Percentiles rank a stretch among this genome's conserved stretches.
Evolutionary conservation across 306 rosid genomes (phyloP).

Genomic region (Psophocarpus tetragonolobus): DNA sequence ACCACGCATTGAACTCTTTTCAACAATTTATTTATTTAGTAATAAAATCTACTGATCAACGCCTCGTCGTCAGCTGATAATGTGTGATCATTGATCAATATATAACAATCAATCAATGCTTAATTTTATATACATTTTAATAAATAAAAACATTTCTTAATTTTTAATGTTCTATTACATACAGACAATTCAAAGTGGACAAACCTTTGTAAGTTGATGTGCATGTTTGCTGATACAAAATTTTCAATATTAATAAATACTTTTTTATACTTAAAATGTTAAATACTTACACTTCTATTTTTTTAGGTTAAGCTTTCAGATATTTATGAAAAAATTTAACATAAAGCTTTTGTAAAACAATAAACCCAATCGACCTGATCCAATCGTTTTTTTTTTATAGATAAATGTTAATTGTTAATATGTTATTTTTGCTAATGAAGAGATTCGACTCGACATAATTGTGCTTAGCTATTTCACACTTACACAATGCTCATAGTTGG

Average conservation of each 20-base stretch:
- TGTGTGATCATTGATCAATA: not conserved
- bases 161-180: no score
- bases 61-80: not conserved
- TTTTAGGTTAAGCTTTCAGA: not conserved
- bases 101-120: not conserved
- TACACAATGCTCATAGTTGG: no score
- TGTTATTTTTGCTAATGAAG: no score
- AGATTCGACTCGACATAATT: no score
- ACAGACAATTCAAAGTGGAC: no score
- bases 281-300: not conserved
- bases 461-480: no score
- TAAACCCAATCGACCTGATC: no score
- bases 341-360: no score
- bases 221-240: no score
- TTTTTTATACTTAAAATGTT: not conserved
- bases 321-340: not conserved
- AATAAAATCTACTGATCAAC: not conserved
- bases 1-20: not conserved
- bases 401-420: no score
- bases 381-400: no score
- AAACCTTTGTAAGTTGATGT: no score
- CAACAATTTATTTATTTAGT: not conserved
- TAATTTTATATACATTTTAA: not conserved
- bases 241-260: not conserved
- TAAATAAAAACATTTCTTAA: not conserved